Evolutionary conservation across 495 filamentous ascomycete species (phyloP), one percentile per base, ranked within the genome.

Genomic region (Penicillium cataractarum): DNA sequence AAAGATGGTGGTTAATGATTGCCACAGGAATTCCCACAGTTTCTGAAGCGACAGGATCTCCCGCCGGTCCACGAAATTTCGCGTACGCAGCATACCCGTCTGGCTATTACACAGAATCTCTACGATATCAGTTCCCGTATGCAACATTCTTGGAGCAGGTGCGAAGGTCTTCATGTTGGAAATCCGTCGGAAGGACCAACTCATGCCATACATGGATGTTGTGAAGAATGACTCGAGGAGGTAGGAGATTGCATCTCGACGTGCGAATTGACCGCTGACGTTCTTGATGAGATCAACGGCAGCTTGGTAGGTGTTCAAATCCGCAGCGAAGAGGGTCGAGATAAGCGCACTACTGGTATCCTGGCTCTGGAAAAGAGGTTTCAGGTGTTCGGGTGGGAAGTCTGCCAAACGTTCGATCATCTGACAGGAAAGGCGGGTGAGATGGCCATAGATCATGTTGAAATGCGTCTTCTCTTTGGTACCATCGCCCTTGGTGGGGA

Each of bases 11-110:
- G 86, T 86, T 51, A 97, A 74, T 31, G 84, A 84, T 44, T 84
- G 83, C 95, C 95, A 99, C 63, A 91, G 82, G 52, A 83, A 82
- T 61, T 86, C 83, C 96, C 96, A 99, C 74, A 96, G 92, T 19
- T 76, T 81, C 66, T 88, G 82, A 27, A 95, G 75, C 8, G 85
- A 82, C 42, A 85, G 80, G 24, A 83, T 78, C 65, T 93, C 90
- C 48, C 78, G 78, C n/a, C 80, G 70, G 24, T 84, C 82, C 32
- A 86, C 76, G 12, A 85, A 71, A 40, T 82, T 81, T 39, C 83
- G 84, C 42, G 84, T 87, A 55, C 92, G 83, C 31, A 99, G 83
- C 54, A 96, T 82, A 57, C 95, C 96, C 57, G 86, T 84, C 50
- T 91, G 86, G 6, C 85, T 85, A 62, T 96, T 90, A 82, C 92